Percentiles rank a stretch among this genome's conserved stretches.
Conservation (phyloP, 1,139 yeast species). For the Candida pseudocylindracea region DNA sequence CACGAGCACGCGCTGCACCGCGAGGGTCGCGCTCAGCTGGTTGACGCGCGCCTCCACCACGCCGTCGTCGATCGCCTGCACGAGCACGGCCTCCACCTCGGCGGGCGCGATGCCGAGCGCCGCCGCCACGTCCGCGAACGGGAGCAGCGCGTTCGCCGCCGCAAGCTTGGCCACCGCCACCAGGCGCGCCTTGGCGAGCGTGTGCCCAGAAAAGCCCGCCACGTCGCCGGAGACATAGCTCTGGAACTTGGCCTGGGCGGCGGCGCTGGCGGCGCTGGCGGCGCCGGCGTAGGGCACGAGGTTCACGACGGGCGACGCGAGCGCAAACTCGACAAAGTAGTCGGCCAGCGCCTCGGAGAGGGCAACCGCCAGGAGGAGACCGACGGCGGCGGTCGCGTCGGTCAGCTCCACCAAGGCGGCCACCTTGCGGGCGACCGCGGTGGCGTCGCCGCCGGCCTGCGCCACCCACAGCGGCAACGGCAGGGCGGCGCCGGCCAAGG, state of each 20-base stretch:
- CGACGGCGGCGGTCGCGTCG: slow-evolving; percentile 7
- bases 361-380: slow-evolving; percentile 15
- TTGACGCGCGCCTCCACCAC: slow-evolving; percentile 25
- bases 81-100: slow-evolving; percentile 19
- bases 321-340: slow-evolving; percentile 12
- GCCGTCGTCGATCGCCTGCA: slow-evolving; percentile 20
- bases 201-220: slow-evolving; percentile 4
- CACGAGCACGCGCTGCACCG: slow-evolving; percentile 18
- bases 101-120: slow-evolving; percentile 9
- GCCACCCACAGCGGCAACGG: slow-evolving; percentile 14
- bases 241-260: slow-evolving; percentile 8
- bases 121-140: slow-evolving; percentile 16
- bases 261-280: slow-evolving; percentile 14
- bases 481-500: slow-evolving; percentile 14
- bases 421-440: slow-evolving; percentile 11
- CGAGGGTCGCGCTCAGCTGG: slow-evolving; percentile 20
- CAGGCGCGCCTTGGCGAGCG: slow-evolving; percentile 15
- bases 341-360: slow-evolving; percentile 11
- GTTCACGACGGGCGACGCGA: slow-evolving; percentile 18
- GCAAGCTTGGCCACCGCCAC: slow-evolving; percentile 16
- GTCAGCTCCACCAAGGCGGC: slow-evolving; percentile 20
- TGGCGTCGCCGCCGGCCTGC: slow-evolving; percentile 10
- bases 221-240: slow-evolving; percentile 17
- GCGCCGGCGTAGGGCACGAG: slow-evolving; percentile 18
- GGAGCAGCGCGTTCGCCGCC: slow-evolving; percentile 8